These are phyloP conservation scores for Leptosphaerulina australis DNA, from an alignment of 2,329 filamentous ascomycete genomes.

Conservation along the genomic window DNA sequence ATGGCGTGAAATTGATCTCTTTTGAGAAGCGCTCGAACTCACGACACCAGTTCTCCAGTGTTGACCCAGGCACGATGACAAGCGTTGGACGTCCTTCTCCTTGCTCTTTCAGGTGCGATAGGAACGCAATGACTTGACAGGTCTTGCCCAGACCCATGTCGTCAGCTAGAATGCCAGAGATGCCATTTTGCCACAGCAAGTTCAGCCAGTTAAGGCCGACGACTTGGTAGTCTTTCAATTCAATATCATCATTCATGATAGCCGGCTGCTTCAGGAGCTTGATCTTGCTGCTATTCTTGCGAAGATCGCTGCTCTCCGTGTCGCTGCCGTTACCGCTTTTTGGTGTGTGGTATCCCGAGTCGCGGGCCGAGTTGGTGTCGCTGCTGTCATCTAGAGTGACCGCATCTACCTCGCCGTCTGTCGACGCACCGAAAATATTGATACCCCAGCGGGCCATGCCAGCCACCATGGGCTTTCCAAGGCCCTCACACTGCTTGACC, in stretches of 20 bases:
- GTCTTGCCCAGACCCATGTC: slow-evolving; percentile 98
- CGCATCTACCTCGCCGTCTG: slow-evolving; percentile 65
- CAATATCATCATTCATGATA: slow-evolving; percentile 75
- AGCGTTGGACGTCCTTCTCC: slow-evolving; percentile 74
- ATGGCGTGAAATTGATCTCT: slow-evolving; percentile 70
- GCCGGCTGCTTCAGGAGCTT: slow-evolving; percentile 70
- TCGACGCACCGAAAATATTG: slow-evolving; percentile 65
- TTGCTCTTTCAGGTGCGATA: slow-evolving; percentile 79
- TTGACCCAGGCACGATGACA: slow-evolving; percentile 90
- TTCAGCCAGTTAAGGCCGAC: slow-evolving; percentile 95
- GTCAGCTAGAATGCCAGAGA: slow-evolving; percentile 91
- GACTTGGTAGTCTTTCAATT: slow-evolving; percentile 91
- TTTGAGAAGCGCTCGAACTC: slow-evolving; percentile 91
- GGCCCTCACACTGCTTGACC: slow-evolving; percentile 73
- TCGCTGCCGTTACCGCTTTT: slow-evolving; percentile 49
- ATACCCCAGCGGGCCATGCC: slow-evolving; percentile 73
- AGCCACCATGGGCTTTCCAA: slow-evolving; percentile 69
- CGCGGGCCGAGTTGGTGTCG: slow-evolving; percentile 55
- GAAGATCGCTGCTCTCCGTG: slow-evolving; percentile 55
- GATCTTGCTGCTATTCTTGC: slow-evolving; percentile 42
- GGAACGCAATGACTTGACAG: slow-evolving; percentile 91
- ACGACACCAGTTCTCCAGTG: slow-evolving; percentile 91
- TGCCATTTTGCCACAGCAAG: slow-evolving; percentile 76
- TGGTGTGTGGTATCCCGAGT: slow-evolving; percentile 72
- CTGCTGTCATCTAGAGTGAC: slow-evolving; percentile 58